These are phyloP conservation scores for Ogataea methanolica DNA, from an alignment of 805 yeast species.

Conservation along the genomic window DNA sequence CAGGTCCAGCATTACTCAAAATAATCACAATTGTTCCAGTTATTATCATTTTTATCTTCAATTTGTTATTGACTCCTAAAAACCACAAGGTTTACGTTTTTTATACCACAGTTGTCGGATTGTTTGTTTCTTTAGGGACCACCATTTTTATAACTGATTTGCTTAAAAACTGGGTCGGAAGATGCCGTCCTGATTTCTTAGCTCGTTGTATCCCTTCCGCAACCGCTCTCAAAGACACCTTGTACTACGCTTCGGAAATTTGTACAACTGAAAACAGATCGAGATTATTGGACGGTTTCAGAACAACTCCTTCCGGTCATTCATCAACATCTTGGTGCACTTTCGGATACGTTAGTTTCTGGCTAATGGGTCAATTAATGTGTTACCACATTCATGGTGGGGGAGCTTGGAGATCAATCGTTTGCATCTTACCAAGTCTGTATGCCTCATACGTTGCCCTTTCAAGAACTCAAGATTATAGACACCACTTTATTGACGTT, in stretches of 20 bases:
- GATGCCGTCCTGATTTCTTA: conserved; percentile 89
- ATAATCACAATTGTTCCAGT: conserved; percentile 51
- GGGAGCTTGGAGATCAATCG: conserved; percentile 61
- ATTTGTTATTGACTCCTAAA: conserved; percentile 39
- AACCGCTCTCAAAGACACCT: conserved; percentile 47
- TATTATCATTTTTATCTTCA: conserved; percentile 29
- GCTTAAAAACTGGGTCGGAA: conserved; percentile 79
- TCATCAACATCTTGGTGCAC: conserved; percentile 69
- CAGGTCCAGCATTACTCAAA: conserved; percentile 48
- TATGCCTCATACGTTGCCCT: conserved; percentile 76
- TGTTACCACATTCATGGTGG: conserved; percentile 29
- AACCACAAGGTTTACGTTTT: conserved; percentile 54
- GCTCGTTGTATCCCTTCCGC: conserved; percentile 73
- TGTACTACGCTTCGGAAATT: conserved; percentile 58
- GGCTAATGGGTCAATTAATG: conserved; percentile 64
- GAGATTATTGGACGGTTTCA: conserved; percentile 60
- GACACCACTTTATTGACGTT: conserved; percentile 90
- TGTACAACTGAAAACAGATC: conserved; percentile 49
- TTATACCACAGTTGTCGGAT: conserved; percentile 64
- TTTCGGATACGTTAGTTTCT: conserved; percentile 55
- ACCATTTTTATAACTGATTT: conserved; percentile 66
- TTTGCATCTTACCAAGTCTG: conserved; percentile 52
- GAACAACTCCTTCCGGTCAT: conserved; percentile 83
- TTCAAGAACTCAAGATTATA: conserved; percentile 84
- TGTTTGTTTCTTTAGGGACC: conserved; percentile 52